Evolutionary conservation across 2,329 filamentous ascomycete species (phyloP), one percentile per base, ranked within the genome.

Genomic region (Grosmannia serpens): DNA sequence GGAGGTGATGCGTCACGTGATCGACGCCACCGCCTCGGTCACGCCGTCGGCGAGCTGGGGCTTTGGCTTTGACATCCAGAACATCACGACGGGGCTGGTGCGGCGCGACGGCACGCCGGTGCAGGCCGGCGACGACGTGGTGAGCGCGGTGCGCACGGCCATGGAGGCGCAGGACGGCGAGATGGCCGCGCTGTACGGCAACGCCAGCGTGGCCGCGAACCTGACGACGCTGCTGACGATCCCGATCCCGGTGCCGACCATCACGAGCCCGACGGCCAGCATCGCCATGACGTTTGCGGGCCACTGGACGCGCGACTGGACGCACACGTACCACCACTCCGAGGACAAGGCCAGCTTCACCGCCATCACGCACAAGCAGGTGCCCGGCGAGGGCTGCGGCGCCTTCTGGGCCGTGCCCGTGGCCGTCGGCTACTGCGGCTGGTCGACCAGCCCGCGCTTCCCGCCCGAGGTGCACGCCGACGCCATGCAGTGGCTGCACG

Each of bases 341-440:
- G 51, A 55, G 3, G 55, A 59, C 58, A 44, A 29, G 1, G 62
- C 58, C n/a, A 44, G 3, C 53, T 62, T 63, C 46, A 58, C 41
- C 17, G 53, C 57, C 7, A 27, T 60, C 7, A 60, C 58, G 26
- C 59, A 59, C 54, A 58, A 57, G 53, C 62, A 63, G 57, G 24
- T 59, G 1, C 58, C 58, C 9, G 53, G 64, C 56, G 57, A 65
- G 57, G 60, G 64, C 57, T 58, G 63, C 58, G 58, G 64, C 60
- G 51, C 62, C 49, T 62, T 65, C 59, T 59, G 62, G 57, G 55
- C 58, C 7, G 60, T 62, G 22, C 62, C 62, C 4, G 41, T 58
- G 1, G 55, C 17, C 26, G 56, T 60, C n/a, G 55, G 46, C 26
- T 60, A 59, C 53, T 63, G 62, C 33, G 62, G 62, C 20, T 62